Evolutionary conservation across 495 filamentous ascomycete genomes (phyloP).

Genomic region (Geoglossum glabrum): DNA sequence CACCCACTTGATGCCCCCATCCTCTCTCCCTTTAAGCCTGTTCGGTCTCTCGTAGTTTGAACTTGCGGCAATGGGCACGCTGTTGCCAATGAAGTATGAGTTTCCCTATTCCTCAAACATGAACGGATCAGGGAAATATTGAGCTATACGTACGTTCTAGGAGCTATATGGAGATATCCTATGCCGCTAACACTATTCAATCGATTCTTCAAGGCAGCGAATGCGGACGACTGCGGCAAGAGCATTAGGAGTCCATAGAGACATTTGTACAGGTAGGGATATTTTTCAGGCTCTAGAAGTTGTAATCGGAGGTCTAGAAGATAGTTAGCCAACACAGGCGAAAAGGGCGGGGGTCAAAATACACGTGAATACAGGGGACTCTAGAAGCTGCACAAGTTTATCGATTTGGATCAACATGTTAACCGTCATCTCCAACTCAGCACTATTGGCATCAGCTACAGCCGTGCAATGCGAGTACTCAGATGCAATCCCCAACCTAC

Average conservation of each 20-base stretch:
- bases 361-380: constrained; percentile 97
- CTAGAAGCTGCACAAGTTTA: constrained; percentile 91
- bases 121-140: constrained; percentile 1
- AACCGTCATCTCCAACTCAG: constrained; percentile 96
- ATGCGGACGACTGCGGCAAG: constrained; percentile 88
- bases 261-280: constrained; percentile 94
- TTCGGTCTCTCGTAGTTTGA: constrained; percentile 52
- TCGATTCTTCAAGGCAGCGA: constrained; percentile 91
- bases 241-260: constrained; percentile 96
- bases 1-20: constrained; percentile 68
- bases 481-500: constrained; percentile 27
- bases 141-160: constrained; percentile 47
- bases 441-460: constrained; percentile 36
- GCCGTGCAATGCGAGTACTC: neutral
- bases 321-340: neutral
- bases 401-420: constrained; percentile 98
- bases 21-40: constrained; percentile 65
- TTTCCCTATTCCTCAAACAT: constrained; percentile 18
- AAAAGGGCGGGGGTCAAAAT: constrained; percentile 9
- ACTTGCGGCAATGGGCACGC: constrained; percentile 12
- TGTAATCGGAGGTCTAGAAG: constrained; percentile 71
- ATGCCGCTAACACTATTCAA: constrained; percentile 93
- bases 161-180: constrained; percentile 75
- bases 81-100: constrained; percentile 12
- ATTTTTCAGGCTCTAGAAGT: constrained; percentile 92